Evolutionary conservation across 352 stramenopile species (phyloP).

Genomic region (Thraustochytrium striatum): DNA sequence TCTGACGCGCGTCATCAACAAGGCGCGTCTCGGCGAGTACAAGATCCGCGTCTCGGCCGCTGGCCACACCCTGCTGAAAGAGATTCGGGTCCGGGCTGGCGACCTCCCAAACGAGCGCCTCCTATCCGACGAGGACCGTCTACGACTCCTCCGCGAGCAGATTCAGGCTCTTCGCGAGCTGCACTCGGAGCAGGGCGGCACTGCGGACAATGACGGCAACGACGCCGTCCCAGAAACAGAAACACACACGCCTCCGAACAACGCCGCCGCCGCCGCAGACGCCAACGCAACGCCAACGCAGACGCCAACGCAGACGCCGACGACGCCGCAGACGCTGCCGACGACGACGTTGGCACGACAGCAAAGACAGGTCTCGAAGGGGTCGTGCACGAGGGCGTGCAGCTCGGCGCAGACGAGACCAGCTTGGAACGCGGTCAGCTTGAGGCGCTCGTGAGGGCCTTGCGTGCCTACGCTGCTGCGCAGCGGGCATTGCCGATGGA

Average conservation of each 20-base stretch:
- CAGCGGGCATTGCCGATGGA: neutral
- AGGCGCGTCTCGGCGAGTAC: slow-evolving; percentile 29
- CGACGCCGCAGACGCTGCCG: too few species aligned
- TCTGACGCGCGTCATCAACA: slow-evolving; percentile 16
- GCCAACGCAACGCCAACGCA: too few species aligned
- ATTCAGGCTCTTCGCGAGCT: neutral
- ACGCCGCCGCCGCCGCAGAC: too few species aligned
- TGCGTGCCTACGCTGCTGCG: neutral
- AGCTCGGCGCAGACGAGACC: neutral
- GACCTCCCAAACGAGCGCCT: neutral
- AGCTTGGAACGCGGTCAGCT: neutral
- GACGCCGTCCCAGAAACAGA: too few species aligned
- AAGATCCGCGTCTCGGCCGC: slow-evolving; percentile 32
- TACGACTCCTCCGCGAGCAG: slow-evolving; percentile 10
- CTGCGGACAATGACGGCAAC: too few species aligned
- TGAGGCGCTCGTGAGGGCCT: neutral
- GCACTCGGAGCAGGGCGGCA: too few species aligned
- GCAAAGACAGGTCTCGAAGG: slow-evolving; percentile 14
- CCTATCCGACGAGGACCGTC: neutral
- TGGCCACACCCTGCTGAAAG: slow-evolving; percentile 1
- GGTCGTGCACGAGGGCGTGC: neutral
- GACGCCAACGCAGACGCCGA: too few species aligned
- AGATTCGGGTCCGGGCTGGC: neutral
- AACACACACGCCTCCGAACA: too few species aligned
- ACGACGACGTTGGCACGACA: too few species aligned